Conservation (phyloP, 768 basidiomycete species). For the Naganishia friedmannii region DNA sequence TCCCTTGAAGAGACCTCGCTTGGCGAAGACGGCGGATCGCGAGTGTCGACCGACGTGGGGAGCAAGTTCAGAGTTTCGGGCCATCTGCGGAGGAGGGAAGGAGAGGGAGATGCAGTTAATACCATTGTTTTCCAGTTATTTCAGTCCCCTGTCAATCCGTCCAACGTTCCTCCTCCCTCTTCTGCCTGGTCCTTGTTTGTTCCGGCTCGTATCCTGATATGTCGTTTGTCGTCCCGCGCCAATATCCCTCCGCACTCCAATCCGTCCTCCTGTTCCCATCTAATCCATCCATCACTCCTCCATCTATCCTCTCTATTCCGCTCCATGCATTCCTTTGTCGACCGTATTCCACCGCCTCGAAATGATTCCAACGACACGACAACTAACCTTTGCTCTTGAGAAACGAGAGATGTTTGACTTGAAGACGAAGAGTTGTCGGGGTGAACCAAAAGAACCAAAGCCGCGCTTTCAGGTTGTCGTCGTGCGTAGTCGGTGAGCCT, state of each 20-base stretch:
- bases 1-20: conserved; percentile 81
- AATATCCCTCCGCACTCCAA: neutral
- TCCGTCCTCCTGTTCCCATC: neutral
- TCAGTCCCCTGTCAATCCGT: neutral
- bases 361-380: neutral
- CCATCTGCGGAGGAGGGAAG: conserved; percentile 43
- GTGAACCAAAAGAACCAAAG: conserved; percentile 8
- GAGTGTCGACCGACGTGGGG: conserved; percentile 77
- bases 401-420: conserved; percentile 11
- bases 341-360: neutral
- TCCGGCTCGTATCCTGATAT: neutral
- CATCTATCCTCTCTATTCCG: no score
- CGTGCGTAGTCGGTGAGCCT: neutral
- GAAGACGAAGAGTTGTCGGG: conserved; percentile 19
- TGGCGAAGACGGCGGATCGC: conserved; percentile 73
- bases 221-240: neutral
- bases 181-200: neutral
- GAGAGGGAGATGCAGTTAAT: neutral
- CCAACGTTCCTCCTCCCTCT: neutral
- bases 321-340: neutral
- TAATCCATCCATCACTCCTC: neutral
- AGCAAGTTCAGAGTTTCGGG: conserved; percentile 67
- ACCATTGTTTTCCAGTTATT: neutral
- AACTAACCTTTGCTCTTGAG: conserved; percentile 25
- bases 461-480: neutral